These are phyloP conservation scores for Erigeron canadensis DNA, from an alignment of 129 eudicot genomes.

Conservation along the genomic window DNA sequence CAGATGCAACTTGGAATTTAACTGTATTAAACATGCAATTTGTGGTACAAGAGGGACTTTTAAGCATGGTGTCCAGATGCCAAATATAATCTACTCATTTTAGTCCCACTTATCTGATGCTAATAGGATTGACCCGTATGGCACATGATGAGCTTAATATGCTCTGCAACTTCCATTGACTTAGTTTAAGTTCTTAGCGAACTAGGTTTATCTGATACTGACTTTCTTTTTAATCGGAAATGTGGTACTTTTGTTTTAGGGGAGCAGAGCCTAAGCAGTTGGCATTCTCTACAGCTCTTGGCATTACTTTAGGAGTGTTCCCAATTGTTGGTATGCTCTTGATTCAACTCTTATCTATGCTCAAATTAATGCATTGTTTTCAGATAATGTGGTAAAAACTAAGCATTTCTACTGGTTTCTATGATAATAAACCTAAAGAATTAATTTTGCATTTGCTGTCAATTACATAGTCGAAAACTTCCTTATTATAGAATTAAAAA, in stretches of 20 bases:
- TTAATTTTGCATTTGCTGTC: neutral
- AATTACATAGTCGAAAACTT: conserved; percentile 9
- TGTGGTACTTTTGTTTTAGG: conserved; percentile 38
- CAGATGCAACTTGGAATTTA: neutral
- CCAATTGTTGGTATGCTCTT: conserved; percentile 80
- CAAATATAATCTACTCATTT: neutral
- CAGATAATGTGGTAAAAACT: conserved; percentile 1
- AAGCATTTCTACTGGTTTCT: conserved; percentile 2
- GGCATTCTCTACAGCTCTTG: conserved; percentile 90
- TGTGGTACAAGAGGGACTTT: conserved; percentile 9
- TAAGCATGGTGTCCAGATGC: neutral
- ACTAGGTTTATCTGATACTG: conserved; percentile 13
- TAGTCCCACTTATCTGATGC: neutral
- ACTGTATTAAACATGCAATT: no score
- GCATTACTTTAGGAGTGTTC: conserved; percentile 75
- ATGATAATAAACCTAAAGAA: neutral
- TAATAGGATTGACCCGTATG: conserved; percentile 1
- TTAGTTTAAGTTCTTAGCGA: neutral
- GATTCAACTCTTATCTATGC: conserved; percentile 16
- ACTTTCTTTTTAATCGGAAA: neutral
- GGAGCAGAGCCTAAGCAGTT: conserved; percentile 94
- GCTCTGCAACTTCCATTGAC: neutral
- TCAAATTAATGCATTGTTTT: neutral
- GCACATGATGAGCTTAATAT: conserved; percentile 1
- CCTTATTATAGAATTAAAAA: conserved; percentile 4